Percentiles rank a stretch among this genome's conserved stretches.
phyloP scores from a whole-genome alignment of 2,329 filamentous ascomycete species.

The Pyrenophora teres region DNA sequence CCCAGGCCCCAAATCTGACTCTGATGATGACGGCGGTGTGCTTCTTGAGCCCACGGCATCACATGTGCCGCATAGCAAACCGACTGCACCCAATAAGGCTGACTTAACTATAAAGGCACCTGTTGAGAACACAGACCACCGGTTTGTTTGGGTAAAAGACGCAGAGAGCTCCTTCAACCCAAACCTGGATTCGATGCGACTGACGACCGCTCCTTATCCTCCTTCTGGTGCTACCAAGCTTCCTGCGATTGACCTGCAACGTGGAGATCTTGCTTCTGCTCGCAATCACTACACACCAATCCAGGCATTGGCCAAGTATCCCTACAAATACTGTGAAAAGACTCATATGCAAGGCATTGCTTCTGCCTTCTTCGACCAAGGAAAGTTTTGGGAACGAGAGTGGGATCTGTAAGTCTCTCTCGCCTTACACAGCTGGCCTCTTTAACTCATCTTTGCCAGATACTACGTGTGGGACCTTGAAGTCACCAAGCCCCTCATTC shows the following conservation, averaged over 20 bases:
- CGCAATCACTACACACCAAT: conserved; percentile 50
- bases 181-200: conserved; percentile 19
- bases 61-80: conserved; percentile 14
- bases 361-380: conserved; percentile 61
- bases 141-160: conserved; percentile 29
- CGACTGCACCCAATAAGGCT: neutral
- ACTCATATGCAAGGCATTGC: conserved; percentile 53
- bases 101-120: neutral
- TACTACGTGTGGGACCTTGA: conserved; percentile 66
- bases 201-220: conserved; percentile 5
- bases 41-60: conserved; percentile 11
- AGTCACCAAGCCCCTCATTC: conserved; percentile 60
- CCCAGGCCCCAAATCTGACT: conserved; percentile 2
- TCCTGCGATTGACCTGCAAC: conserved; percentile 21
- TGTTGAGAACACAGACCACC: conserved; percentile 20
- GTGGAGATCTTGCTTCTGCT: conserved; percentile 41
- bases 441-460: conserved; percentile 47
- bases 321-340: conserved; percentile 62
- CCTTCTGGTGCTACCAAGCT: conserved; percentile 9
- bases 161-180: conserved; percentile 31
- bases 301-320: conserved; percentile 60
- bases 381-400: conserved; percentile 61
- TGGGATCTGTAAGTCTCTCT: conserved; percentile 77
- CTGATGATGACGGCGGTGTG: conserved; percentile 30
- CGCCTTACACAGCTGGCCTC: conserved; percentile 21